Conservation (phyloP, 176 grass and related monocot genomes). For the Raddia guianensis region DNA sequence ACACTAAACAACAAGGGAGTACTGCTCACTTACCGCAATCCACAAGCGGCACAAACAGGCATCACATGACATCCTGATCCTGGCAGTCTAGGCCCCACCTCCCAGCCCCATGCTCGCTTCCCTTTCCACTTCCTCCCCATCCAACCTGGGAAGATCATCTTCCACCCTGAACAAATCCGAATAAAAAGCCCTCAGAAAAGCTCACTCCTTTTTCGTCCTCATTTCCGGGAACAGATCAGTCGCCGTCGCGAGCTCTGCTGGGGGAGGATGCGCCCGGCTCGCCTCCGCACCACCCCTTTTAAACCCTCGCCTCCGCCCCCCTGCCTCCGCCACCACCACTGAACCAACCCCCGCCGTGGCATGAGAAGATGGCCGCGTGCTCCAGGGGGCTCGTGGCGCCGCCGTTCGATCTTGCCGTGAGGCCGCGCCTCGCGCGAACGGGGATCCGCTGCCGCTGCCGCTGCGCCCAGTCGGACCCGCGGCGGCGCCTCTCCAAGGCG, state of each 20-base stretch:
- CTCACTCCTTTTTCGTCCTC: conserved; percentile 1
- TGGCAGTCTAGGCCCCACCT: too few species aligned
- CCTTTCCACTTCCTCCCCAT: conserved; percentile 25
- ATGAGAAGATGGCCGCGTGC: conserved; percentile 66
- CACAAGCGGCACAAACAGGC: too few species aligned
- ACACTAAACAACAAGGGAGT: too few species aligned
- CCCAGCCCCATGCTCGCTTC: conserved; percentile 6
- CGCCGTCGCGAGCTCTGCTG: conserved; percentile 31
- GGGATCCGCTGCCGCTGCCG: conserved; percentile 56
- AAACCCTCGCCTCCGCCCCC: conserved; percentile 48
- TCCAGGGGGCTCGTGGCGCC: conserved; percentile 57
- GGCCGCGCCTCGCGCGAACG: conserved; percentile 8
- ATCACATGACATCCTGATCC: too few species aligned
- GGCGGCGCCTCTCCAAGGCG: conserved; percentile 47
- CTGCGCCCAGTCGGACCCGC: conserved; percentile 30
- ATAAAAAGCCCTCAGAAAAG: conserved; percentile 40
- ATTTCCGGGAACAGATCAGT: conserved; percentile 20
- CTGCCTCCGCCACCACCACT: conserved; percentile 39
- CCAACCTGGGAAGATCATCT: conserved; percentile 49
- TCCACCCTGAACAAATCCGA: conserved; percentile 29
- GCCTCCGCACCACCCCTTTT: conserved; percentile 26
- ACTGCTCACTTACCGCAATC: too few species aligned
- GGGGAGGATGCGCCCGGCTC: conserved; percentile 35
- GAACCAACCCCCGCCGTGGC: neutral
- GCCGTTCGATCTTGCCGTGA: conserved; percentile 53